Conservation (phyloP, 2,329 filamentous ascomycete genomes). For the Colletotrichum tropicicola region DNA sequence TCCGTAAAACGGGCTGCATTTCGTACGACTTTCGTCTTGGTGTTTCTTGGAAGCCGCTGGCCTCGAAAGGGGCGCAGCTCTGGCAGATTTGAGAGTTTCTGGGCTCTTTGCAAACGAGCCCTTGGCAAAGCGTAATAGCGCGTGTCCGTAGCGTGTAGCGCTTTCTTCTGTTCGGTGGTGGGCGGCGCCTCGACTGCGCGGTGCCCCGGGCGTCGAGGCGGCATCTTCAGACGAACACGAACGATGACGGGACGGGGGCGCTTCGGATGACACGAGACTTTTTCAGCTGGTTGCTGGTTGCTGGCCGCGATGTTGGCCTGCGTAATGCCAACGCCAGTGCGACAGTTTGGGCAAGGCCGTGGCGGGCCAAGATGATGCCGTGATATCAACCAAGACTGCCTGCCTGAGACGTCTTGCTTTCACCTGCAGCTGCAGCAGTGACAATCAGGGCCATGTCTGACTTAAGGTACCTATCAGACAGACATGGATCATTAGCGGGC, state of each 20-base stretch:
- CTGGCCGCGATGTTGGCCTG: not conserved
- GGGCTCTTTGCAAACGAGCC: not conserved
- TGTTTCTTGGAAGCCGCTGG: not conserved
- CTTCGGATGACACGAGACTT: not conserved
- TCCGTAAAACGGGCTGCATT: too few relatives aligned
- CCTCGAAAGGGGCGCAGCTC: not conserved
- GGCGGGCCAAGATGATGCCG: not conserved
- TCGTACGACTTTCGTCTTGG: not conserved
- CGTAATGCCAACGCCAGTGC: not conserved
- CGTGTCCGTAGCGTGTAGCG: too few relatives aligned
- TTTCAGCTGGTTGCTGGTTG: not conserved
- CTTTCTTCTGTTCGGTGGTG: constrained; percentile 6
- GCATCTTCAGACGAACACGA: not conserved
- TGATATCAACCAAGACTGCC: not conserved
- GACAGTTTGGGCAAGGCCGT: not conserved
- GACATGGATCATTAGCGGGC: not conserved
- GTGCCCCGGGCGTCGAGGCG: not conserved
- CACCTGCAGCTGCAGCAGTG: too few relatives aligned
- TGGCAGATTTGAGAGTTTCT: not conserved
- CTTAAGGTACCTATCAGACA: not conserved
- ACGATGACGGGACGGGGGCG: not conserved
- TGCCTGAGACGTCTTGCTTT: not conserved
- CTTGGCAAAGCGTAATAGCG: not conserved
- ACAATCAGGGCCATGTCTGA: not conserved
- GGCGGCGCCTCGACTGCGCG: not conserved